These are phyloP conservation scores for Geosmithia putterillii DNA, from an alignment of 2,329 filamentous ascomycete genomes.

Conservation along the genomic window DNA sequence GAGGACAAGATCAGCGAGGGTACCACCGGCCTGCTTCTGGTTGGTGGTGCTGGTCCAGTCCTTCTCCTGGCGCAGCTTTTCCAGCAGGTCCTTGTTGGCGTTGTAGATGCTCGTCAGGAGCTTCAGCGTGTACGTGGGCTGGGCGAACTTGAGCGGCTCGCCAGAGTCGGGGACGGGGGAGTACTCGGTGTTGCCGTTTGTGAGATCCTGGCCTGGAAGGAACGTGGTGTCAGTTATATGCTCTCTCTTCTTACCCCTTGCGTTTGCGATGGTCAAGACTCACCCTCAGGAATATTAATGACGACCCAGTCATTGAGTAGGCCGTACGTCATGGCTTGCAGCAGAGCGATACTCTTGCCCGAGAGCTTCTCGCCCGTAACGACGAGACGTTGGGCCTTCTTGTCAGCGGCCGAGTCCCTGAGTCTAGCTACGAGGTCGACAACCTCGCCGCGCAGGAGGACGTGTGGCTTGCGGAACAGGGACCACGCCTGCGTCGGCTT, in stretches of 20 bases:
- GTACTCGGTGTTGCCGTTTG: conserved; percentile 73
- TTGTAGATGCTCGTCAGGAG: conserved; percentile 62
- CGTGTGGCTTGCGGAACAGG: conserved; percentile 71
- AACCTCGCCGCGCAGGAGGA: conserved; percentile 69
- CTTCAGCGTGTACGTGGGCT: conserved; percentile 64
- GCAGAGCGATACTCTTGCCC: conserved; percentile 77
- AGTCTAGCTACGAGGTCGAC: conserved; percentile 56
- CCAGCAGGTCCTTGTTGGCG: conserved; percentile 58
- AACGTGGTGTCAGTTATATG: background rate
- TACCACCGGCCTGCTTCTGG: conserved; percentile 36
- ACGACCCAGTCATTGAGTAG: conserved; percentile 81
- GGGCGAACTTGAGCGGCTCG: conserved; percentile 52
- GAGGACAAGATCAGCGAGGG: conserved; percentile 56
- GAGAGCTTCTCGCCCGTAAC: conserved; percentile 61
- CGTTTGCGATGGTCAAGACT: conserved; percentile 10
- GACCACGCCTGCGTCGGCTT: conserved; percentile 82
- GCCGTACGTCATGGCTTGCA: conserved; percentile 74
- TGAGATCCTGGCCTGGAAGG: conserved; percentile 60
- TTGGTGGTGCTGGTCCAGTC: conserved; percentile 30
- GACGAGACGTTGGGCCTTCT: conserved; percentile 50
- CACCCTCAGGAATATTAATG: conserved; percentile 81
- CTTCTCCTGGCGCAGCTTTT: conserved; percentile 28
- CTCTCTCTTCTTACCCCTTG: background rate
- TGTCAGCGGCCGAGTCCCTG: conserved; percentile 35
- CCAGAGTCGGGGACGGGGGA: conserved; percentile 47